Base-by-base conservation (phyloP, 306 rosid species). In the Argentina anserina region DNA sequence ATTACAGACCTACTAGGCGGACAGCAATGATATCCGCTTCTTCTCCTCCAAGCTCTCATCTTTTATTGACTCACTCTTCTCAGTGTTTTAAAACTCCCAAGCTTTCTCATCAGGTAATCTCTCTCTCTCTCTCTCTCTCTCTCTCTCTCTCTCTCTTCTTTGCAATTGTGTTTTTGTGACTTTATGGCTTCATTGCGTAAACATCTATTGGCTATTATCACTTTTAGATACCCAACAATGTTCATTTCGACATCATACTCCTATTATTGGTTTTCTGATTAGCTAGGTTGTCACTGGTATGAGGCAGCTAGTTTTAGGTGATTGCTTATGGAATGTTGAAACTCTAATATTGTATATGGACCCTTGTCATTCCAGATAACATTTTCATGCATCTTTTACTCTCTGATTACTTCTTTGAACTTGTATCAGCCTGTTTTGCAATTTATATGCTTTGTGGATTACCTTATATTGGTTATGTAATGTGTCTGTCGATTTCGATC, bases 1-100 rank as follows among this genome's bases (percentile, higher is more conserved):
- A 50, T 47, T 47, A 47, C 53, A 47, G 53, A 6, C 10, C 53
- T 18, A 17, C 45, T 41, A 17, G 6, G 7, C 58, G 2, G 28
- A 56, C 23, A 28, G 81, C 79, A 71, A 90, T 91, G 97, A 67
- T 78, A 67, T 86, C 83, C 59, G 80, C 83, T 87, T 86, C 79
- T 12, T 65, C 84, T 36, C 60, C 81, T 41, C 65, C 88, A 45
- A 86, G 75, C 69, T 82, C 83, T 78, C 89, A 77, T 76, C 78
- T 76, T 73, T 63, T 81, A 56, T 74, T 78, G 25, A 37, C 84
- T 31, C 75, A 80, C 50, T 79, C 78, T 61, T 72, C 88, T 43
- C 81, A 37, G 74, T 76, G 73, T 46, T 73, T 77, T 50, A 87
- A 84, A 76, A 70, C 75, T 82, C 77, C 88, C 76, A 87, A 77